Base-by-base conservation (phyloP, 257 asterid genomes). In the Capsicum chinense region DNA sequence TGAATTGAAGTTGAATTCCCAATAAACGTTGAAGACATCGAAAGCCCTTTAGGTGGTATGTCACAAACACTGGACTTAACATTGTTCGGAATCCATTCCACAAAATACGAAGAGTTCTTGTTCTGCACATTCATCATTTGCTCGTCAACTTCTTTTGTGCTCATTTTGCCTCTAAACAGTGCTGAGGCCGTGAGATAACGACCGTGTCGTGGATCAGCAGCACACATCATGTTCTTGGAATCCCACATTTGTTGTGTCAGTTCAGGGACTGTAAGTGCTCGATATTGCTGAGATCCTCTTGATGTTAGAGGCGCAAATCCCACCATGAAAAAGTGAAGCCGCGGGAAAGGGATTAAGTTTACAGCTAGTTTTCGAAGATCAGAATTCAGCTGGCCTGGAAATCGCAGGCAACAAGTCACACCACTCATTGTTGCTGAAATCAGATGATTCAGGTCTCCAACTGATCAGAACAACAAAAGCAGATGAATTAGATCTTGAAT, bases 231-330 rank as follows among this genome's bases (percentile, higher is more conserved):
- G 76, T 86, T 86, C 83, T 86, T 86, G 37, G 88, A 71, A 64
- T 86, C 84, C 88, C 88, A 86, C 86, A 86, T 86, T 59, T 86
- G 88, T 78, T 86, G 88, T 7, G 88, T 79, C 33, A 86, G 88
- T 76, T 86, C 88, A 15, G 88, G 88, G 48, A 86, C 88, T 0
- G 86, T 83, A 42, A 86, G 86, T 19, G 86, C 73, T 35, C 86
- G 63, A 39, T 86, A 86, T 60, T 83, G 88, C 79, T 86, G 88
- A 11, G 88, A 86, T 58, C 88, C 88, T 79, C 88, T 83, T 16
- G 88, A 83, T 59, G 88, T 86, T 26, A 86, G 86, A 79, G 88
- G 88, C 5, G 86, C 84, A 70, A 86, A 86, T 57, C 88, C 88
- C 26, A 86, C 88, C 88, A 86, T 86, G 82, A 86, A 86, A 71